Evolutionary conservation across 2,329 filamentous ascomycete genomes (phyloP).

Genomic region (Coniochaeta sp.): DNA sequence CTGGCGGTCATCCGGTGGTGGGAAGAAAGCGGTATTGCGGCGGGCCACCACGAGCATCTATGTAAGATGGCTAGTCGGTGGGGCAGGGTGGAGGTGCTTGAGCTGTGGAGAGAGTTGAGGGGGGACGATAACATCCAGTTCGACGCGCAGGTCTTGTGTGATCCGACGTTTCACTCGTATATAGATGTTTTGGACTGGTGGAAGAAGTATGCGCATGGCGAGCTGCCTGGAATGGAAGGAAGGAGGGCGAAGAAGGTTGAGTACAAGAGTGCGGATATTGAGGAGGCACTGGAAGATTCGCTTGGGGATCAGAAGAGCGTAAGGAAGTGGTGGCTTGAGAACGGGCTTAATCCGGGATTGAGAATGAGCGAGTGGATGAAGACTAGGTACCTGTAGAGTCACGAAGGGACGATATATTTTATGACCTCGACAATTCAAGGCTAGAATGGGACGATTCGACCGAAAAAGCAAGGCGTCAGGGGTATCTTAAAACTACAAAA

Average conservation of each 20-base stretch:
- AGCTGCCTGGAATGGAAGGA: conserved; percentile 45
- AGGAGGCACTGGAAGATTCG: conserved; percentile 87
- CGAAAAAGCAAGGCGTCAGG: background rate
- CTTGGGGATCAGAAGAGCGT: conserved; percentile 64
- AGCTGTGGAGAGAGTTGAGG: conserved; percentile 71
- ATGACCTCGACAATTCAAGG: background rate
- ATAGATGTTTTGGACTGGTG: conserved; percentile 87
- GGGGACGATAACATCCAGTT: conserved; percentile 44
- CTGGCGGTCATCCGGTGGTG: conserved; percentile 78
- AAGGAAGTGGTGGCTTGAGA: conserved; percentile 78
- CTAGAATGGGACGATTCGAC: background rate
- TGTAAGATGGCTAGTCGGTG: conserved; percentile 78
- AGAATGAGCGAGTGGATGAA: conserved; percentile 88
- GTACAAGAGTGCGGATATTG: conserved; percentile 92
- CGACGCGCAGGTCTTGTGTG: conserved; percentile 50
- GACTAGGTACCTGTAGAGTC: conserved; percentile 55
- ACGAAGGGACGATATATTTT: background rate
- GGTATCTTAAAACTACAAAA: background rate
- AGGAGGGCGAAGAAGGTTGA: conserved; percentile 64
- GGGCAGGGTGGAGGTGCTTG: conserved; percentile 75
- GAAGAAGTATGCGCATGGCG: conserved; percentile 58
- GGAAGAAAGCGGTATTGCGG: conserved; percentile 72
- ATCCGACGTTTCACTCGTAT: conserved; percentile 81
- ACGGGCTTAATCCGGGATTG: conserved; percentile 73
- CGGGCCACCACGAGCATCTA: conserved; percentile 73